Evolutionary conservation across 2,329 filamentous ascomycete species (phyloP).

Genomic region (Fusarium chlamydosporum): DNA sequence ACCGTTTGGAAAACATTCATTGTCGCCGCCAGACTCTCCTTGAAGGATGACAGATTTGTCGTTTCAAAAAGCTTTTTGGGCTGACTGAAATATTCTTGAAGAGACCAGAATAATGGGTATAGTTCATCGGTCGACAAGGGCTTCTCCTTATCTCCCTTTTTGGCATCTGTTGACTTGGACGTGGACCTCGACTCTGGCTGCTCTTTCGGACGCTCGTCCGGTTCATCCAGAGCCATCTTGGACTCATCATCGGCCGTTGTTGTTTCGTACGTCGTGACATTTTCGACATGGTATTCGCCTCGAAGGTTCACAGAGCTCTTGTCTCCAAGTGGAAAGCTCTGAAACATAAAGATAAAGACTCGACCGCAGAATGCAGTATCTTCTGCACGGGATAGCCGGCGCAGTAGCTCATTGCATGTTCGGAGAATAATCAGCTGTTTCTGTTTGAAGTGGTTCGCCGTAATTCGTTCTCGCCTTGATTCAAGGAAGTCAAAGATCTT

Average conservation of each 20-base stretch:
- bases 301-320: constrained; percentile 97
- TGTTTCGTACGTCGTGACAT: constrained; percentile 84
- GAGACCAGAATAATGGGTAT: constrained; percentile 93
- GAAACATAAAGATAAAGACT: constrained; percentile 98
- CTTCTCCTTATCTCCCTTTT: constrained; percentile 62
- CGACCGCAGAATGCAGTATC: constrained; percentile 97
- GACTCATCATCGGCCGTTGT: constrained; percentile 53
- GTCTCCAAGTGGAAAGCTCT: constrained; percentile 96
- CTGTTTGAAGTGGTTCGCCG: constrained; percentile 81
- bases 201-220: constrained; percentile 56
- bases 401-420: constrained; percentile 94
- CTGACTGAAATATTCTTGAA: constrained; percentile 93
- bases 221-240: constrained; percentile 76
- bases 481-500: constrained; percentile 96
- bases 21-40: constrained; percentile 78
- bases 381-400: constrained; percentile 92
- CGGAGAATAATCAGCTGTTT: constrained; percentile 92
- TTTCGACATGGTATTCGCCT: constrained; percentile 96
- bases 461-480: constrained; percentile 90
- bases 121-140: constrained; percentile 76
- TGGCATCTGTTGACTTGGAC: constrained; percentile 60
- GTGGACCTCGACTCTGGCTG: constrained; percentile 51
- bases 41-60: constrained; percentile 83
- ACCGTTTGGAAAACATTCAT: constrained; percentile 69
- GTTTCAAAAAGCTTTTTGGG: constrained; percentile 85